Conservation (phyloP, 2,329 filamentous ascomycete species). For the Pseudopyricularia javanii region DNA sequence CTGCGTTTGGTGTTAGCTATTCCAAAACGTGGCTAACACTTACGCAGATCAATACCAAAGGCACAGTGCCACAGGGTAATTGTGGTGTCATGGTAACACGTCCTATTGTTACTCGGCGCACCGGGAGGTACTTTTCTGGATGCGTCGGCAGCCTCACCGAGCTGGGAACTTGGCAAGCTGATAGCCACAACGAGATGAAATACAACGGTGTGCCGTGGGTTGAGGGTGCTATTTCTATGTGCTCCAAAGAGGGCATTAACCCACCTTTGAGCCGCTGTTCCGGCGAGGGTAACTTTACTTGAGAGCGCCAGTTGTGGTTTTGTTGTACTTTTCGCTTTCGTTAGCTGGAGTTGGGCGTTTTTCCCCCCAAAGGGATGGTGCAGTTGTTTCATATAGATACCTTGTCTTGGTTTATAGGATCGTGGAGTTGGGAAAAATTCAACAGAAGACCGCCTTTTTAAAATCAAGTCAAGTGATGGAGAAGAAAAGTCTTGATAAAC, state of each 20-base stretch:
- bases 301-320: too few species aligned
- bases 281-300: slow-evolving; percentile 1
- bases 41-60: background rate
- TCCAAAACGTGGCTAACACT: background rate
- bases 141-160: background rate
- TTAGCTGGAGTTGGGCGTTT: too few species aligned
- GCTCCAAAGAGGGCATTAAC: background rate
- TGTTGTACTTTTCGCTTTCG: too few species aligned
- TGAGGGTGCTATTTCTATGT: slow-evolving; percentile 2
- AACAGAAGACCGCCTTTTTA: too few species aligned
- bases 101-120: background rate
- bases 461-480: too few species aligned
- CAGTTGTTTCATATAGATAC: too few species aligned
- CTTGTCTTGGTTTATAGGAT: too few species aligned
- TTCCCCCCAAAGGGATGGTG: too few species aligned
- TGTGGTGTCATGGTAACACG: background rate
- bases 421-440: too few species aligned
- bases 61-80: background rate
- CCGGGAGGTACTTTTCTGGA: background rate
- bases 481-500: too few species aligned
- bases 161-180: background rate
- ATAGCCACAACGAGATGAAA: slow-evolving; percentile 1
- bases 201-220: slow-evolving; percentile 2
- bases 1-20: background rate
- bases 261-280: slow-evolving; percentile 1